Evolutionary conservation across 441 rosid species (phyloP).

Genomic region (Adansonia rubrostipa): DNA sequence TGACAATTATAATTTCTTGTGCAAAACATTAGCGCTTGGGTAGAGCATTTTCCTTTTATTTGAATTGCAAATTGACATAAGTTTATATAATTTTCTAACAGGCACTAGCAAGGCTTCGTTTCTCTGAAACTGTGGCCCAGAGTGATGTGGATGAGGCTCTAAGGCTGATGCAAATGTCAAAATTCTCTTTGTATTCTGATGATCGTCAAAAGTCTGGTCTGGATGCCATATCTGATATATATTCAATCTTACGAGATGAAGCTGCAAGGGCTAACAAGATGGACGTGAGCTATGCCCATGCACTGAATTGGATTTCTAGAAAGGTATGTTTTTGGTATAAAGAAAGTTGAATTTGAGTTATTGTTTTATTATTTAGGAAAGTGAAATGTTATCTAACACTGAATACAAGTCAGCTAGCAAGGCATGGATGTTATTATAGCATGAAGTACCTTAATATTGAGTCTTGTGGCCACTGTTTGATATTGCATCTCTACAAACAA

Average conservation of each 20-base stretch:
- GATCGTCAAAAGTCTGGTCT: conserved; percentile 90
- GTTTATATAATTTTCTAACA: conserved; percentile 36
- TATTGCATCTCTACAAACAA: background rate
- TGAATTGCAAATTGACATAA: conserved; percentile 12
- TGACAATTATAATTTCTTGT: background rate
- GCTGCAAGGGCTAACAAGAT: conserved; percentile 88
- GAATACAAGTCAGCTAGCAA: conserved; percentile 1
- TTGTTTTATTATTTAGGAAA: background rate
- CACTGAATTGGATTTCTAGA: conserved; percentile 98
- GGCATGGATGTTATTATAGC: background rate
- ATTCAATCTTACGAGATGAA: conserved; percentile 95
- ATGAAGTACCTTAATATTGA: background rate
- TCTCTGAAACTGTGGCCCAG: conserved; percentile 95
- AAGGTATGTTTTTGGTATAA: conserved; percentile 61
- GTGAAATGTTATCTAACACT: conserved; percentile 2
- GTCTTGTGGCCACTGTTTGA: background rate
- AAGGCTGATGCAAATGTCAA: conserved; percentile 98
- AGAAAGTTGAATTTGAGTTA: conserved; percentile 17
- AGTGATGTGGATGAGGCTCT: conserved; percentile 99
- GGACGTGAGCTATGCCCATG: conserved; percentile 84
- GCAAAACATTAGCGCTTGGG: background rate
- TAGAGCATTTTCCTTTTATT: background rate
- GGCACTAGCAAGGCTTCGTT: conserved; percentile 97
- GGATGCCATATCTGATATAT: conserved; percentile 97
- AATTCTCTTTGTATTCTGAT: conserved; percentile 94